Evolutionary conservation across 257 asterid genomes (phyloP).

Genomic region (Scutellaria minor): DNA sequence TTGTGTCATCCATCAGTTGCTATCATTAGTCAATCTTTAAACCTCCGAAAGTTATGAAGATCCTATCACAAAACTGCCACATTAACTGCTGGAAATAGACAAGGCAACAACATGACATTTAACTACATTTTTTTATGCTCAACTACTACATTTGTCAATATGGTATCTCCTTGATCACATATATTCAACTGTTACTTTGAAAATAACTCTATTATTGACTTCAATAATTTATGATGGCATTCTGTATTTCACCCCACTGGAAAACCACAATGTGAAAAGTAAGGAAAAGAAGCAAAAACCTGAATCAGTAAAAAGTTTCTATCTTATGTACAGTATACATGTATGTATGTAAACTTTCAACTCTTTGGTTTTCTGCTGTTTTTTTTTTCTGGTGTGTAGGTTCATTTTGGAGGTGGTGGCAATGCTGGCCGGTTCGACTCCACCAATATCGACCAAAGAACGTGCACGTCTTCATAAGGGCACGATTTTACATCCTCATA

Average conservation of each 20-base stretch:
- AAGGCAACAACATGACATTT: conserved; percentile 37
- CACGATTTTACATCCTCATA: conserved; percentile 97
- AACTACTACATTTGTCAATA: neutral
- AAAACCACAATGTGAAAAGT: conserved; percentile 33
- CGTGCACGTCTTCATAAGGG: conserved; percentile 92
- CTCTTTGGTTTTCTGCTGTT: conserved; percentile 31
- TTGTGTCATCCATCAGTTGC: conserved; percentile 29
- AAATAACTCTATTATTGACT: conserved; percentile 24
- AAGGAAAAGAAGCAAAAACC: conserved; percentile 8
- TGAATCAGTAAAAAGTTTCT: conserved; percentile 33
- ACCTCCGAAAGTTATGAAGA: conserved; percentile 34
- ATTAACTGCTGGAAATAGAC: conserved; percentile 47
- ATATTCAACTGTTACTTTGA: neutral
- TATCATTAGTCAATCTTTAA: conserved; percentile 33
- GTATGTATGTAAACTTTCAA: conserved; percentile 25
- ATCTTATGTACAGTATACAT: conserved; percentile 52
- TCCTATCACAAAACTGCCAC: conserved; percentile 38
- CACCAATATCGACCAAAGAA: conserved; percentile 90
- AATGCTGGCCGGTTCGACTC: conserved; percentile 75
- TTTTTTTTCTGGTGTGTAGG: conserved; percentile 23
- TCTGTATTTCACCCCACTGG: conserved; percentile 37
- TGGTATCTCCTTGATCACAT: neutral
- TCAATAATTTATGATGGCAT: conserved; percentile 46
- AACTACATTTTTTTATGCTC: neutral
- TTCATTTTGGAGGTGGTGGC: conserved; percentile 64